Evolutionary conservation across 2,329 filamentous ascomycete species (phyloP).

Genomic region (Aspergillus sp.): DNA sequence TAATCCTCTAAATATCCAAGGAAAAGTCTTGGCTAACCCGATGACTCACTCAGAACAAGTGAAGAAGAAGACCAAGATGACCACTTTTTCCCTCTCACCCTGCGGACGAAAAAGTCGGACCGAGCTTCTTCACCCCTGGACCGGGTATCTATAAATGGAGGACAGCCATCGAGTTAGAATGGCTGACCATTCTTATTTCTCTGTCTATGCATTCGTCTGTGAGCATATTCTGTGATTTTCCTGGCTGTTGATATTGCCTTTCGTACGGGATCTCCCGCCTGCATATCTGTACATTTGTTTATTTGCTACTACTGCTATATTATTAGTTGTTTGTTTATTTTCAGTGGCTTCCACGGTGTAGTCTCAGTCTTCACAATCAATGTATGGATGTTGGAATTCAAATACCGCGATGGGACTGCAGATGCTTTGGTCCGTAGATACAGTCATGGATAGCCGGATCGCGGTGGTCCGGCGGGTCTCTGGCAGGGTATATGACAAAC

Average conservation of each 20-base stretch:
- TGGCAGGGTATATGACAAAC: neutral
- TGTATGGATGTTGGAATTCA: neutral
- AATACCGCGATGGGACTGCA: too few species aligned
- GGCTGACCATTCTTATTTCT: neutral
- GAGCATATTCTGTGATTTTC: neutral
- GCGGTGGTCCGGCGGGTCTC: constrained; percentile 10
- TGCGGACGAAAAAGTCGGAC: constrained; percentile 52
- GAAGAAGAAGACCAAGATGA: constrained; percentile 91
- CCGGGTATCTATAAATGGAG: constrained; percentile 33
- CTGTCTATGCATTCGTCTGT: neutral
- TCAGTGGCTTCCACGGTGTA: neutral
- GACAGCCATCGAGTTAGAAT: neutral
- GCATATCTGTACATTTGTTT: constrained; percentile 1
- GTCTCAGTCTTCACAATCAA: neutral
- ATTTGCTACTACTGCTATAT: neutral
- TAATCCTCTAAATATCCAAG: neutral
- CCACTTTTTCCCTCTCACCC: constrained; percentile 68
- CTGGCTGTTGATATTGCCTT: constrained; percentile 1
- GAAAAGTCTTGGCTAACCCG: constrained; percentile 22
- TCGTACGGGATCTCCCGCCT: neutral
- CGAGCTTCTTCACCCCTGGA: constrained; percentile 39
- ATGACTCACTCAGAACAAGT: constrained; percentile 48
- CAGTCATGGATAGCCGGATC: constrained; percentile 2
- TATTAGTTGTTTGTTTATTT: neutral
- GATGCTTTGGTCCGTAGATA: too few species aligned